Conservation (phyloP, 1,284 basidiomycete species). For the Tilletia walkeri region DNA sequence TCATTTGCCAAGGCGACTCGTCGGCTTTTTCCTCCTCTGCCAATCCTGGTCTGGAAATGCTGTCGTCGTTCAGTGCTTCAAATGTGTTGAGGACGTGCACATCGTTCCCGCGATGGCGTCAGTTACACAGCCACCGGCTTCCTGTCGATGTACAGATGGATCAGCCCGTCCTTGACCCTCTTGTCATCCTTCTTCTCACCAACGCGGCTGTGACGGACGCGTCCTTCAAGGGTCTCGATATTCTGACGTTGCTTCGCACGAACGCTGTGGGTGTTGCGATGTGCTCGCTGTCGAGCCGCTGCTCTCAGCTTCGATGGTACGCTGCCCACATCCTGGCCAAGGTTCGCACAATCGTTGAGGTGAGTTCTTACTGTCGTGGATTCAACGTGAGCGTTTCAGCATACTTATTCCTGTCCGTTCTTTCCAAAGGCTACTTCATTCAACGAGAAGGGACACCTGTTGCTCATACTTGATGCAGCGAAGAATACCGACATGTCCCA, state of each 20-base stretch:
- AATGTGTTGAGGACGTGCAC: slow-evolving; percentile 72
- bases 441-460: slow-evolving; percentile 75
- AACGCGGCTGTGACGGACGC: slow-evolving; percentile 66
- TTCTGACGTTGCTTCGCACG: slow-evolving; percentile 80
- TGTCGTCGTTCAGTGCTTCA: slow-evolving; percentile 70
- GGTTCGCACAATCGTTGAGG: slow-evolving; percentile 35
- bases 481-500: slow-evolving; percentile 20
- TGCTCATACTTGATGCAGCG: slow-evolving; percentile 72
- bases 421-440: slow-evolving; percentile 65
- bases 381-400: too few species aligned
- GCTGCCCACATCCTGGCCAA: slow-evolving; percentile 58
- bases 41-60: slow-evolving; percentile 61
- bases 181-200: slow-evolving; percentile 72
- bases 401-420: slow-evolving; percentile 9
- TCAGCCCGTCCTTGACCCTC: slow-evolving; percentile 63
- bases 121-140: not conserved
- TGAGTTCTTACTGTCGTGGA: not conserved
- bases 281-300: slow-evolving; percentile 70
- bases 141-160: not conserved
- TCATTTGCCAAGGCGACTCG: not conserved
- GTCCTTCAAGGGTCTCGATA: slow-evolving; percentile 66
- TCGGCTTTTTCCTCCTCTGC: not conserved
- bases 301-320: slow-evolving; percentile 64
- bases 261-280: slow-evolving; percentile 76
- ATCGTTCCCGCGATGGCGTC: slow-evolving; percentile 63